Evolutionary conservation across 345 rosid genomes (phyloP).

Genomic region (Arabidopsis thaliana): TAIR10.1 NC_003070.9:3424501-3425000

Average conservation of each 20-base stretch:
- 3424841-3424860: constrained; percentile 7
- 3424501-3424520: neutral
- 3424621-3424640: constrained; percentile 40
- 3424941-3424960: constrained; percentile 44
- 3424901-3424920: constrained; percentile 49
- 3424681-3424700: constrained; percentile 1
- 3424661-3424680: constrained; percentile 10
- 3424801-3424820: constrained; percentile 42
- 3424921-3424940: constrained; percentile 45
- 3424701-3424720: neutral
- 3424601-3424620: constrained; percentile 65
- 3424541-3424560: neutral
- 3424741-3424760: neutral
- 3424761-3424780: constrained; percentile 14
- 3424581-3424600: constrained; percentile 36
- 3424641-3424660: constrained; percentile 46
- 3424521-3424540: constrained; percentile 16
- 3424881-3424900: constrained; percentile 42
- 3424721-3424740: neutral
- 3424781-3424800: constrained; percentile 33
- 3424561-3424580: constrained; percentile 30
- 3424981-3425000: constrained; percentile 41
- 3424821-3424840: neutral
- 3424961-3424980: constrained; percentile 39
- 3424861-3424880: constrained; percentile 22